Evolutionary conservation across 2,329 filamentous ascomycete species (phyloP), one percentile per base, ranked within the genome.

Genomic region (Aspergillus luchuensis): DNA sequence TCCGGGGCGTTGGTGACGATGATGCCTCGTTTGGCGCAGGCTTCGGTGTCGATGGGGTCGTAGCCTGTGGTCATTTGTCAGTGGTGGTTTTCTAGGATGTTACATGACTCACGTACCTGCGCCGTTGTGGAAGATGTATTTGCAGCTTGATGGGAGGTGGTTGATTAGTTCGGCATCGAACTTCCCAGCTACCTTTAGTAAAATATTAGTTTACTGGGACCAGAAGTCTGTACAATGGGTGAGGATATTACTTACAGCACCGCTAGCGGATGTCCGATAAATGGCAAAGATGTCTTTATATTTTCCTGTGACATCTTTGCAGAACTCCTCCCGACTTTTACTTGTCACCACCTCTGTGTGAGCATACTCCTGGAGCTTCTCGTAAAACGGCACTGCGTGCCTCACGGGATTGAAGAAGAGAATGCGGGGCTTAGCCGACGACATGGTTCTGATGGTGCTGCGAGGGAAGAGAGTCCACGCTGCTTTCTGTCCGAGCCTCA

Each of bases 21-120:
- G 33, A 89, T 90, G 21, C 93, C 88, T 48, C 78, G 80, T 2
- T 79, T 77, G 1, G 87, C 86, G 77, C 89, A 91, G 47, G 88
- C 87, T 36, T 80, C 69, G 5, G 91, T 79, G 72, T 91, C 87
- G 64, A 92, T 82, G 70, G 91, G 87, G 75, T 93, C 91, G 75
- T 93, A 93, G n/a, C 49, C 56, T 41, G 15, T n/a, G 4, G 10
- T 11, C 0, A 1, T 33, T 11, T 33, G 30, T 33, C 4, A 33
- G 30, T 33, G 30, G 8, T 0, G 28, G 11, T 11, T 4, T 2
- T 25, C 1, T 25, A 2, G 30, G 10, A 1, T 33, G 0, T 11
- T 33, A 11, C 15, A 41, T 3, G 15, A 3, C 5, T n/a, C 38
- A 4, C 28, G 3, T 13, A 38, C 91, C 91, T 56, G 90, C 90